Evolutionary conservation across 1,284 basidiomycete genomes (phyloP).

Genomic region (Sanghuangporus baumii): DNA sequence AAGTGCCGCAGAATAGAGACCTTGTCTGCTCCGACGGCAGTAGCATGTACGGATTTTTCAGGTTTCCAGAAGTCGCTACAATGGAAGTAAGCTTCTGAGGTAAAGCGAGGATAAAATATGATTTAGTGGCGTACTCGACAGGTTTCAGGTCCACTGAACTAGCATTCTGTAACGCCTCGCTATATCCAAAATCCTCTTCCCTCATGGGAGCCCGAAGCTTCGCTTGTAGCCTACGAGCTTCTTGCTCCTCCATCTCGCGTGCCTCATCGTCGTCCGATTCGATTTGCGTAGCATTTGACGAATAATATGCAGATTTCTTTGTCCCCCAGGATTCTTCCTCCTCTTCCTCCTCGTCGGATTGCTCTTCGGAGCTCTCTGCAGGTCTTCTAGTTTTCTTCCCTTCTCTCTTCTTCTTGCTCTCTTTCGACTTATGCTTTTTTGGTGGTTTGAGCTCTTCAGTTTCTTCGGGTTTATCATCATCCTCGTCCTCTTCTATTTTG

Average conservation of each 20-base stretch:
- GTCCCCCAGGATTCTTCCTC: conserved; percentile 74
- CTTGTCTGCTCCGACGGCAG: conserved; percentile 40
- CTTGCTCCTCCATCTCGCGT: conserved; percentile 82
- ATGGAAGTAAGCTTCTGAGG: background rate
- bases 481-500: conserved; percentile 40
- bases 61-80: conserved; percentile 26
- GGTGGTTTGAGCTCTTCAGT: conserved; percentile 22
- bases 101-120: background rate
- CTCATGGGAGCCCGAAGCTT: conserved; percentile 69
- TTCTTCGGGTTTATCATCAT: conserved; percentile 28
- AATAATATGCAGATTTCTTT: conserved; percentile 76
- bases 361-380: conserved; percentile 12
- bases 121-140: conserved; percentile 36
- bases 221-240: conserved; percentile 76
- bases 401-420: conserved; percentile 10
- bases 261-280: conserved; percentile 86
- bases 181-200: conserved; percentile 84
- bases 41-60: conserved; percentile 30
- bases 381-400: conserved; percentile 9
- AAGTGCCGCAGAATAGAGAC: conserved; percentile 66
- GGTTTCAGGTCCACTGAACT: conserved; percentile 25
- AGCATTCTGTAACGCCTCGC: conserved; percentile 48
- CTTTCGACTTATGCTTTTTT: conserved; percentile 16
- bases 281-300: conserved; percentile 73
- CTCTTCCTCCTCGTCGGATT: conserved; percentile 34